Conservation (phyloP, 257 asterid genomes). For the Penstemon eatonii region DNA sequence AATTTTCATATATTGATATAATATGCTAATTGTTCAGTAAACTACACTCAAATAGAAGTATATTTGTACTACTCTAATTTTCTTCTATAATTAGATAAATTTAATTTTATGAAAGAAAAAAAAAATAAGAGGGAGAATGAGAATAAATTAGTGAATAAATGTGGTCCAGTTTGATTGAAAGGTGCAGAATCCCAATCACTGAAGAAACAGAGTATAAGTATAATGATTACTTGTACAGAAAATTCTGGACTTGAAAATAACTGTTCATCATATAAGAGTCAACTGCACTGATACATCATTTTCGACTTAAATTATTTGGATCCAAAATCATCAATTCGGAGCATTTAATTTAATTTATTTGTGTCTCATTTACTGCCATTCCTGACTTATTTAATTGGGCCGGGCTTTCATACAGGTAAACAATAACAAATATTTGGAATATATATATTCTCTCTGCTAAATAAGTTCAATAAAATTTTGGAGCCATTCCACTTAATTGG, state of each 20-base stretch:
- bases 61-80: too few relatives aligned
- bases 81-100: not conserved
- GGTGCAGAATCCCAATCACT: not conserved
- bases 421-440: not conserved
- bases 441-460: conserved; percentile 13
- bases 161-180: conserved; percentile 34
- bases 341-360: conserved; percentile 31
- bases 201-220: conserved; percentile 27
- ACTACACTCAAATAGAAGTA: too few relatives aligned
- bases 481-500: conserved; percentile 23
- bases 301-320: conserved; percentile 45
- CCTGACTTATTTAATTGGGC: conserved; percentile 30
- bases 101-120: not conserved
- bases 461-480: conserved; percentile 23
- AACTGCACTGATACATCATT: conserved; percentile 54
- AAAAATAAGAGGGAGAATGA: not conserved
- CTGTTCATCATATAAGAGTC: conserved; percentile 48
- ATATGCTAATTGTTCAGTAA: too few relatives aligned
- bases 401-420: conserved; percentile 22
- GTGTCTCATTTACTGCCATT: conserved; percentile 20
- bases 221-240: conserved; percentile 72
- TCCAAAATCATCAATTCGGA: conserved; percentile 43
- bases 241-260: conserved; percentile 54
- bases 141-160: not conserved
- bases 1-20: too few relatives aligned